phyloP scores from a whole-genome alignment of 1,139 yeast species.

The Starmera stellimalicola region DNA sequence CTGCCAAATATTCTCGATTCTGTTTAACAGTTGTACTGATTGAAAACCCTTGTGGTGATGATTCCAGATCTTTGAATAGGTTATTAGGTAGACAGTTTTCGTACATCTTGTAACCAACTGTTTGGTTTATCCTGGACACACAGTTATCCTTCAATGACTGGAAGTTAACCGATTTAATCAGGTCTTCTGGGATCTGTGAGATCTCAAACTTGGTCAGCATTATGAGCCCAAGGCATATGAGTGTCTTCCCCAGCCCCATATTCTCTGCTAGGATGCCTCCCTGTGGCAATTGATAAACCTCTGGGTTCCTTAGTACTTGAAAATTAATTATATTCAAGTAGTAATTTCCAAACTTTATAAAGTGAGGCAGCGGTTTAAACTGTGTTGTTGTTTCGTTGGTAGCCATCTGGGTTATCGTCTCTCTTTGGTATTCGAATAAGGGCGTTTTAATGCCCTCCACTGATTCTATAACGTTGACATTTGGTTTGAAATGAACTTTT shows the following conservation, averaged over 20 bases:
- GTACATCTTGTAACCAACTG: constrained; percentile 51
- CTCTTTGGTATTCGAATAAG: constrained; percentile 48
- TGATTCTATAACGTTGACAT: constrained; percentile 8
- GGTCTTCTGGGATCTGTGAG: constrained; percentile 32
- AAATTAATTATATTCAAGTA: constrained; percentile 28
- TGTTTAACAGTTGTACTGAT: constrained; percentile 16
- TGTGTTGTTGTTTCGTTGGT: constrained; percentile 37
- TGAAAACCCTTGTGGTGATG: constrained; percentile 37
- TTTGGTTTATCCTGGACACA: constrained; percentile 31
- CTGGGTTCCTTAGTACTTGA: constrained; percentile 27
- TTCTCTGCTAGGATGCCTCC: constrained; percentile 71
- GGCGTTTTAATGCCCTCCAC: constrained; percentile 41
- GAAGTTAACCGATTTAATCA: background rate
- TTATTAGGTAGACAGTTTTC: constrained; percentile 33
- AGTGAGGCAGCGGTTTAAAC: constrained; percentile 6
- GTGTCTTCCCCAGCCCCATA: constrained; percentile 71
- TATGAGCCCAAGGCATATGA: constrained; percentile 53
- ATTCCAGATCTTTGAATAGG: constrained; percentile 27
- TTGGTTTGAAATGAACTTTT: background rate
- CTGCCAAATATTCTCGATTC: constrained; percentile 11
- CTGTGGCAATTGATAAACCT: constrained; percentile 35
- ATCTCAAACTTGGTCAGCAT: constrained; percentile 45
- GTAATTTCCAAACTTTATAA: background rate
- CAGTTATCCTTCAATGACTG: constrained; percentile 24
- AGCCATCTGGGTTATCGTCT: constrained; percentile 50